Base-by-base conservation (phyloP, 2,329 filamentous ascomycete species). In the Penicillium sp. region DNA sequence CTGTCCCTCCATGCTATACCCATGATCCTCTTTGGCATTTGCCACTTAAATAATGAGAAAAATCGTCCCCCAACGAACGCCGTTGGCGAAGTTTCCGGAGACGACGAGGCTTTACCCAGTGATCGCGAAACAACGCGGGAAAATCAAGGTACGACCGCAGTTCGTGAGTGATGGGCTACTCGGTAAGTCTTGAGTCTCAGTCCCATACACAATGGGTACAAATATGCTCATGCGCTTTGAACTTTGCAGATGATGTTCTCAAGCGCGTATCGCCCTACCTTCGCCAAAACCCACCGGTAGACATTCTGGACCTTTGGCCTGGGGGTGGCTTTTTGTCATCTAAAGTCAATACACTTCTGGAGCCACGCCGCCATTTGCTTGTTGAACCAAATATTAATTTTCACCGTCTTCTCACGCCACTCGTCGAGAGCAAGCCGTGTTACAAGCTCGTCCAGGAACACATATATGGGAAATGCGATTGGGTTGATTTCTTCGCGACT, bases 271-370 rank as follows among this genome's bases (percentile, higher is more conserved):
- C 83, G 2, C 82, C 83, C 1, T 86, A 85, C 3, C 81, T 97
- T 19, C 77, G 84, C 34, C 83, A 85, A 44, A 87, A 94, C 72
- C 78, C 80, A 49, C 90, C 90, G 53, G 92, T 92, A 75, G 92
- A 96, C 67, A 82, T 97, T 44, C 79, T 99, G 66, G 93, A 97
- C 70, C 78, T 96, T 55, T 91, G 92, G 71, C 93, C 93, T 0
- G 92, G 92, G 15, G 78, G 78, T 1, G 91, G 92, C 9, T 53
- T 96, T 2, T 94, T 89, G 85, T 96, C 92, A 34, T 79, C 79
- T 29, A 90, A 88, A 66, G 78, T 97, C 0, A 86, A 96, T 70
- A 81, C 90, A 0, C 77, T 83, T 45, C 79, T 99, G 8, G 77
- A 91, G 66, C 93, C 93, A 5, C 86, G 91, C 56, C 87, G 84